phyloP scores from a whole-genome alignment of 208 protist species.

The Crithidia expoeki region DNA sequence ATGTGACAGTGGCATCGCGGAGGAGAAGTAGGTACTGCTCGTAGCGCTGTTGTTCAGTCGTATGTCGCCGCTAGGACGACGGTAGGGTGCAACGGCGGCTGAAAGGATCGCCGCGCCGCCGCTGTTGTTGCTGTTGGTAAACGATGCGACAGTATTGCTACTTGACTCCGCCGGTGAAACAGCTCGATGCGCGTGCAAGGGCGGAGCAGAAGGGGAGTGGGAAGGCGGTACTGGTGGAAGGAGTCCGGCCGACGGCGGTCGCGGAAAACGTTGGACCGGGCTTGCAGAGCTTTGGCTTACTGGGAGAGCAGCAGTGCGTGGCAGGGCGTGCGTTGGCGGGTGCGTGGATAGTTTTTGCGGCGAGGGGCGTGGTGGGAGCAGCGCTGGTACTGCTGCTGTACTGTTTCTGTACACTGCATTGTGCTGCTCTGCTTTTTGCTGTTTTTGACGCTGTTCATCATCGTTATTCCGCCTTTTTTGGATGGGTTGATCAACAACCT shows the following conservation, averaged over 20 bases:
- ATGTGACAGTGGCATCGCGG: background rate
- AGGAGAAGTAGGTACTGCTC: background rate
- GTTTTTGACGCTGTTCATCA: background rate
- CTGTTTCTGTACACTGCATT: background rate
- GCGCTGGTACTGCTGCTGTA: background rate
- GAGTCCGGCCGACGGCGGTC: background rate
- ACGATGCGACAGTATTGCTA: background rate
- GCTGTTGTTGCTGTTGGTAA: conserved; percentile 5
- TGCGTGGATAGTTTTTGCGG: background rate
- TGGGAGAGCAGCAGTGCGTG: background rate
- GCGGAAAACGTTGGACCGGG: background rate
- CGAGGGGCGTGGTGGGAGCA: background rate
- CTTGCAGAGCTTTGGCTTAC: background rate
- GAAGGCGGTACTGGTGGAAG: background rate
- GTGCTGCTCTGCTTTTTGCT: background rate
- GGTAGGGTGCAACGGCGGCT: too few relatives aligned
- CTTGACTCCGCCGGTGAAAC: background rate
- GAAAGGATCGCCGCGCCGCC: too few relatives aligned
- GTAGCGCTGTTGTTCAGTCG: too few relatives aligned
- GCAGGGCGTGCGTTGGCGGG: background rate
- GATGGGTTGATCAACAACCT: background rate
- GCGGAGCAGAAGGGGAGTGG: background rate
- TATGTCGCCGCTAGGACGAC: too few relatives aligned
- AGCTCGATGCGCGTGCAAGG: background rate
- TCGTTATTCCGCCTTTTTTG: background rate